phyloP scores from a whole-genome alignment of 306 rosid genomes.

The Castanea sativa region DNA sequence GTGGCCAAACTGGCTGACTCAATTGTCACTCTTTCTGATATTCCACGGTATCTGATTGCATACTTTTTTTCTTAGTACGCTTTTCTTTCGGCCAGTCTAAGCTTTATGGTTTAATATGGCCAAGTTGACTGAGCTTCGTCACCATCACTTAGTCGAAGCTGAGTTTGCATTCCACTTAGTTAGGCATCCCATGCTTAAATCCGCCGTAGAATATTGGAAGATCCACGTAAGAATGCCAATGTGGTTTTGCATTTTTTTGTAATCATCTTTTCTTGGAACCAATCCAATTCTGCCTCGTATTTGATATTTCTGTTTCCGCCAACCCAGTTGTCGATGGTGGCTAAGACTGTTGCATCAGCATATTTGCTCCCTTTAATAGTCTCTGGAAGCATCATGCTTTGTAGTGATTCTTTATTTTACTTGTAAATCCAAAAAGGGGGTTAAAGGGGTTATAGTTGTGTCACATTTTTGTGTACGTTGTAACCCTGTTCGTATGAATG shows the following conservation, averaged over 20 bases:
- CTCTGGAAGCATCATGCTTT: constrained; percentile 32
- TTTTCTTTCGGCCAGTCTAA: constrained; percentile 27
- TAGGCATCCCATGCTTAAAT: constrained; percentile 47
- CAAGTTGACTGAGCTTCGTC: constrained; percentile 60
- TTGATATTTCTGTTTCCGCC: constrained; percentile 12
- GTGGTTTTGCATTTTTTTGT: background rate
- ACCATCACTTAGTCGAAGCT: constrained; percentile 58
- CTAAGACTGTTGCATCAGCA: constrained; percentile 24
- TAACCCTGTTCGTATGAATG: background rate
- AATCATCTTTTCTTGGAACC: background rate
- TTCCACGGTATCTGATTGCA: constrained; percentile 27
- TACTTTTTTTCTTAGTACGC: constrained; percentile 8
- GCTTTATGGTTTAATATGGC: constrained; percentile 36
- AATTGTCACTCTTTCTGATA: constrained; percentile 42
- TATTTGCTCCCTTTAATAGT: constrained; percentile 11
- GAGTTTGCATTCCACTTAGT: constrained; percentile 82
- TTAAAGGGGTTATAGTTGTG: background rate
- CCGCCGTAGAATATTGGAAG: constrained; percentile 41
- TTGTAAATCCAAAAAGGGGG: background rate
- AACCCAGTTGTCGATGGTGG: constrained; percentile 31
- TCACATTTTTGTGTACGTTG: constrained; percentile 13
- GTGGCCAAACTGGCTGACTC: constrained; percentile 50
- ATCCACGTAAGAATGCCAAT: constrained; percentile 28
- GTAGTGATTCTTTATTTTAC: background rate
- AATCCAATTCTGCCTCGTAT: constrained; percentile 3